Conservation (phyloP, 129 eudicot species). For the Artemisia annua region DNA sequence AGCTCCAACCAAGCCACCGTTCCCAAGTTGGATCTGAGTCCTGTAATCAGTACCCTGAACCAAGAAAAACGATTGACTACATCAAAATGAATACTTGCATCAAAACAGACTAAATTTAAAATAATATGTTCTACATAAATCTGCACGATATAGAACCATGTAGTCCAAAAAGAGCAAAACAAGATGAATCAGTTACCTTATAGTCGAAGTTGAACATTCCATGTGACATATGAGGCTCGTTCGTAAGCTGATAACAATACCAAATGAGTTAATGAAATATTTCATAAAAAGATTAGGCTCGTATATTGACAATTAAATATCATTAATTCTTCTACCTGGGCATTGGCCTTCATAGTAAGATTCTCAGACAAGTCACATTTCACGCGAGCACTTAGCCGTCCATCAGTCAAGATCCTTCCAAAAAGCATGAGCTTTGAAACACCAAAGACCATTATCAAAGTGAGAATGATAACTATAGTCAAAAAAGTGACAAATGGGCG, state of each 20-base stretch:
- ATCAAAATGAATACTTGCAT: conserved; percentile 12
- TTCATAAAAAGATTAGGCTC: neutral
- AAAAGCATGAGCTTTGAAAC: conserved; percentile 78
- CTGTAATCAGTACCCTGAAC: conserved; percentile 84
- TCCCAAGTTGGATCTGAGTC: conserved; percentile 87
- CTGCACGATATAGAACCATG: neutral
- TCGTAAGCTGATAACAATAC: conserved; percentile 59
- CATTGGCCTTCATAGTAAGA: conserved; percentile 81
- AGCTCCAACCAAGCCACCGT: conserved; percentile 83
- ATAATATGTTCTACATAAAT: neutral
- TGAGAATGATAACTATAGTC: conserved; percentile 7
- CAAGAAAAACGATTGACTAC: conserved; percentile 11
- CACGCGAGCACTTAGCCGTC: conserved; percentile 85
- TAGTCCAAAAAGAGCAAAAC: neutral
- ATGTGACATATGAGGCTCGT: conserved; percentile 97
- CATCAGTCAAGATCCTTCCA: conserved; percentile 89
- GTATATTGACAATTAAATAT: neutral
- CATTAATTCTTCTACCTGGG: conserved; percentile 56
- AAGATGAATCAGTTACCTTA: conserved; percentile 52
- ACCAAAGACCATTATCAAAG: conserved; percentile 24
- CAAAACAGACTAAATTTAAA: neutral
- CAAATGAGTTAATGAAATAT: conserved; percentile 14
- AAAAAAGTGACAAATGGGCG: neutral
- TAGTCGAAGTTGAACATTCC: conserved; percentile 88
- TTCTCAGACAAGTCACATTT: conserved; percentile 89